Conservation (phyloP, 1,284 basidiomycete genomes). For the Coniferiporia sulphurascens region DNA sequence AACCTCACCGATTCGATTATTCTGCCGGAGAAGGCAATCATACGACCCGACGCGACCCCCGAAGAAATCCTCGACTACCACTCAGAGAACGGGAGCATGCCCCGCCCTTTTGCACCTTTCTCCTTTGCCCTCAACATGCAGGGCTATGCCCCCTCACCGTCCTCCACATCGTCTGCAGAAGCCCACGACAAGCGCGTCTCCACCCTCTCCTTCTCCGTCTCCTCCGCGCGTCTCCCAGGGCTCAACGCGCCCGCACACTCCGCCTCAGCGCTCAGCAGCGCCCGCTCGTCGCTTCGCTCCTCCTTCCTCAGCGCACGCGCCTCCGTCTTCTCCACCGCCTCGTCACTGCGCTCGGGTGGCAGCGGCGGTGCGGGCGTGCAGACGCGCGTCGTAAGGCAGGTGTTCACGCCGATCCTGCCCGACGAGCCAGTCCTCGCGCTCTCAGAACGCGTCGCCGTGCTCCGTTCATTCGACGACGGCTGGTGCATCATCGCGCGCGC, state of each 20-base stretch:
- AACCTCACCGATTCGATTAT: conserved; percentile 41
- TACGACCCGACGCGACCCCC: conserved; percentile 32
- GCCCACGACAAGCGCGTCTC: conserved; percentile 18
- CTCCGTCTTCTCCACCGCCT: conserved; percentile 35
- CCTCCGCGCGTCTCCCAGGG: conserved; percentile 3
- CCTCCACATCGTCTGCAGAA: conserved; percentile 19
- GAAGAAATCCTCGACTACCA: conserved; percentile 45
- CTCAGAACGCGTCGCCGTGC: conserved; percentile 54
- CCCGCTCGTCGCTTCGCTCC: conserved; percentile 32
- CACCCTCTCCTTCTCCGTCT: conserved; percentile 20
- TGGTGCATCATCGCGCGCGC: conserved; percentile 70
- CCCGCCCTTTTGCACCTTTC: conserved; percentile 44
- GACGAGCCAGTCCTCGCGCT: conserved; percentile 58
- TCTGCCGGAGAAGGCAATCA: conserved; percentile 46
- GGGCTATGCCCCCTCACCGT: conserved; percentile 17
- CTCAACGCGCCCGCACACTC: conserved; percentile 23
- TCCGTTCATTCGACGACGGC: conserved; percentile 65
- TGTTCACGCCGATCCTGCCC: conserved; percentile 61
- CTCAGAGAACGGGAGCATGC: conserved; percentile 41
- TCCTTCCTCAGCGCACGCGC: conserved; percentile 22
- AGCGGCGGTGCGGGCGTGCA: conserved; percentile 27
- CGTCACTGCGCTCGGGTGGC: conserved; percentile 28
- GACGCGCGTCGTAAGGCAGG: conserved; percentile 51
- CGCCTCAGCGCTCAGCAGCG: conserved; percentile 23
- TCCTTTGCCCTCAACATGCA: conserved; percentile 32